A percentile compares a stretch with the other conserved stretches of the same genome.
phyloP scores from a whole-genome alignment of 2,329 filamentous ascomycete species.

The Verticillium klebahnii region DNA sequence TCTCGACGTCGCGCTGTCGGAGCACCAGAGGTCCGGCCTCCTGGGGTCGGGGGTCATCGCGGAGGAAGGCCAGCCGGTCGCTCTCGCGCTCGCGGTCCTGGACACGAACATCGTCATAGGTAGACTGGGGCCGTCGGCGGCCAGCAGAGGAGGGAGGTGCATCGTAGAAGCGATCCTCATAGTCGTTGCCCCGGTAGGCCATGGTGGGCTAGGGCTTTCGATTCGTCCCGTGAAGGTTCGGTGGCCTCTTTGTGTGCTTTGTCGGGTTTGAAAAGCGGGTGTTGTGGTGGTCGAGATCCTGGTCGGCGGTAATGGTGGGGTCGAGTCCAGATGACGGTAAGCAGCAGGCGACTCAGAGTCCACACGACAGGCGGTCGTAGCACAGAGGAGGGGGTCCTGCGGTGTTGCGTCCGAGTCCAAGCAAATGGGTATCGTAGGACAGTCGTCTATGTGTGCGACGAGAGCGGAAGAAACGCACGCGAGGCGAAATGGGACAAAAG shows the following conservation, averaged over 20 bases:
- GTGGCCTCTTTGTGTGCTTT: not conserved
- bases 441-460: not conserved
- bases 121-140: conserved; percentile 26
- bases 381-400: not conserved
- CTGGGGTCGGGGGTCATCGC: conserved; percentile 40
- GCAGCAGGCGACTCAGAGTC: not conserved
- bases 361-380: not conserved
- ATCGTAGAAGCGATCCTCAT: conserved; percentile 17
- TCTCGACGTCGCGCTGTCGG: conserved; percentile 51
- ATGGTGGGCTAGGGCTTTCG: conserved; percentile 2
- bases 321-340: not conserved
- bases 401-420: not conserved
- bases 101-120: conserved; percentile 31
- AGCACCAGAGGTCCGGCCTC: conserved; percentile 51
- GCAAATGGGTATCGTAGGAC: not conserved
- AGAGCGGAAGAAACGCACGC: not conserved
- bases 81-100: conserved; percentile 35
- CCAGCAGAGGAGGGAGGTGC: conserved; percentile 1
- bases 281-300: not conserved
- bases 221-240: not conserved
- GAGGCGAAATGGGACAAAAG: not conserved
- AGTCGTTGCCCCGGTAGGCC: conserved; percentile 9
- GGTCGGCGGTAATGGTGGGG: not conserved
- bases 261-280: not conserved
- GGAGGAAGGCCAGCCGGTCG: conserved; percentile 38